Base-by-base conservation (phyloP, 2,329 filamentous ascomycete genomes). In the Botryosphaeria agaves region DNA sequence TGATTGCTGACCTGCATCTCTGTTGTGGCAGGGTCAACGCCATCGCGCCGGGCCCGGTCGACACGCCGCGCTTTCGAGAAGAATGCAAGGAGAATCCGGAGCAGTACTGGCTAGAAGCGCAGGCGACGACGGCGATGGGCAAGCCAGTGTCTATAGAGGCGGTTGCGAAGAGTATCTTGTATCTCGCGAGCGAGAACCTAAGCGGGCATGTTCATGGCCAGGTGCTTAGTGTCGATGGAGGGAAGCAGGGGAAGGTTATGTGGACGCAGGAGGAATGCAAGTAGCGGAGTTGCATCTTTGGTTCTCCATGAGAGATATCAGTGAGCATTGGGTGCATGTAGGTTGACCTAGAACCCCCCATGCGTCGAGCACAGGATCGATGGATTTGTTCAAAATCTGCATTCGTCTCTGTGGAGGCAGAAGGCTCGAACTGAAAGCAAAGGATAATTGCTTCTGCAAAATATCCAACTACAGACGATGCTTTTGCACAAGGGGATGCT, bases 101-200 rank as follows among this genome's bases (percentile, higher is more conserved):
- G 15, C 55, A 57, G 36, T 42, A 48, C 28, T 62, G 49, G 38
- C 33, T 48, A 6, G 57, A 62, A 39, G 46, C 50, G 26, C 51
- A 61, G 37, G 59, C 57, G 28, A 63, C 59, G 39, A 55, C 49
- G 12, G 52, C 54, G 1, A 37, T 59, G 28, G 46, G 48, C 4
- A 45, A 49, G 29, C 49, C 59, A 11, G 49, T 60, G 9, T 44
- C 52, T 3, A 38, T 44, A 14, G 48, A 52, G 19, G 47, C 51
- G 29, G 58, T 64, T 18, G 59, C 60, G 16, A 56, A 55, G 41
- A 51, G 46, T 3, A 55, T 60, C 32, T 29, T 63, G 8, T 58
- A 58, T 23, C 42, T 64, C n/a, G 56, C 59, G 5, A 63, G 58
- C 41, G 52, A 61, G 36, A 51, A 49, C 29, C 61, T 52, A 41